Percentiles rank a stretch among this genome's conserved stretches.
Conservation (phyloP, 805 yeast genomes). For the Saturnispora diversa region DNA sequence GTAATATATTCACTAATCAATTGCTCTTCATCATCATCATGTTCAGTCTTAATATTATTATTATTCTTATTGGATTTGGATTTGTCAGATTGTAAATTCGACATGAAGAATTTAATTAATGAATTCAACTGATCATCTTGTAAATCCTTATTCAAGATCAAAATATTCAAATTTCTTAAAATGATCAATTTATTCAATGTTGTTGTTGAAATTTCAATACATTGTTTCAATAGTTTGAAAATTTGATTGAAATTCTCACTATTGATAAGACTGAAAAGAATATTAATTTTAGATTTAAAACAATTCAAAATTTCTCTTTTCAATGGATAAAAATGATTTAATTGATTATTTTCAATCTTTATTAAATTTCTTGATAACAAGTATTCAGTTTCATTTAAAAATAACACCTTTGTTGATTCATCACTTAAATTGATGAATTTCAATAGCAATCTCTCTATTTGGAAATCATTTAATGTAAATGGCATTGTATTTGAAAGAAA, state of each 20-base stretch:
- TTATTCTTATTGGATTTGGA: too few relatives aligned
- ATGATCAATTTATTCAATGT: constrained; percentile 37
- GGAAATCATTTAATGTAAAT: constrained; percentile 38
- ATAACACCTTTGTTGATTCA: constrained; percentile 7
- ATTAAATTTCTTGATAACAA: constrained; percentile 31
- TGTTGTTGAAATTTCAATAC: constrained; percentile 28
- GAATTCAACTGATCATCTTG: constrained; percentile 41
- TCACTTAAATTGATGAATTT: constrained; percentile 15
- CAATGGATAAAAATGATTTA: constrained; percentile 2
- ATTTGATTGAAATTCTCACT: constrained; percentile 44
- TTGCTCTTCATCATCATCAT: constrained; percentile 17
- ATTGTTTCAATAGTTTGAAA: constrained; percentile 56
- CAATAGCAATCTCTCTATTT: constrained; percentile 44
- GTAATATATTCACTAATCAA: constrained; percentile 59
- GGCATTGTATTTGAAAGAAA: constrained; percentile 54
- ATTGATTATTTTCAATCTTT: constrained; percentile 28
- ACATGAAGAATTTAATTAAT: constrained; percentile 57
- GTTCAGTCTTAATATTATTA: neutral
- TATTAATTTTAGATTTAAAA: constrained; percentile 44
- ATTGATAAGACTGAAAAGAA: constrained; percentile 51
- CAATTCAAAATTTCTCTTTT: constrained; percentile 25
- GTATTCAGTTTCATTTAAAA: constrained; percentile 19
- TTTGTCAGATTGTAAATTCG: constrained; percentile 29
- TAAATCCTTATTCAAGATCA: constrained; percentile 17
- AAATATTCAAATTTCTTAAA: constrained; percentile 44